Evolutionary conservation across 129 eudicot species (phyloP).

Genomic region (Lonicera japonica): DNA sequence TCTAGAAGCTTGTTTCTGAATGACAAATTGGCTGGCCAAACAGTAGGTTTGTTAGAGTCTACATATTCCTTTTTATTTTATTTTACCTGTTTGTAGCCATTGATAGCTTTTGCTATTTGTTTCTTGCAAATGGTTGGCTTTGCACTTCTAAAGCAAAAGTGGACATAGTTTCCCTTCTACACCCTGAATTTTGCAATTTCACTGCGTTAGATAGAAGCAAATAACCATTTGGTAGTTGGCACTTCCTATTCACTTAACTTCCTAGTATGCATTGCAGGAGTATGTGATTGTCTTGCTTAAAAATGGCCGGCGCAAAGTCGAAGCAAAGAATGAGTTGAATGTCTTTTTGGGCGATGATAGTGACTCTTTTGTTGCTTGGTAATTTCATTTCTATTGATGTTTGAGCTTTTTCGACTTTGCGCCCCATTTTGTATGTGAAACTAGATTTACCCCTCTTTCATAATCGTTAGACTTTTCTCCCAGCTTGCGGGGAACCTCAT

Average conservation of each 20-base stretch:
- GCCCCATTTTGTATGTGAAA: no score
- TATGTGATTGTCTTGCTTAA: conserved; percentile 91
- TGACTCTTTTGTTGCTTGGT: conserved; percentile 80
- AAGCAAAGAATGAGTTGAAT: conserved; percentile 83
- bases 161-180: neutral
- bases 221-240: neutral
- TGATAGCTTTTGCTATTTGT: neutral
- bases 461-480: no score
- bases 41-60: no score
- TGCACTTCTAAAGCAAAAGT: neutral
- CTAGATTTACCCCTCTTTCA: no score
- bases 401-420: no score
- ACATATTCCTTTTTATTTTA: no score
- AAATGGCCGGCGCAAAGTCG: conserved; percentile 87
- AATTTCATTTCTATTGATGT: conserved; percentile 18
- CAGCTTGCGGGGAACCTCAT: no score
- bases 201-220: neutral
- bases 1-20: no score
- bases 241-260: conserved; percentile 8
- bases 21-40: no score
- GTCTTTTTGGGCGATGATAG: conserved; percentile 95
- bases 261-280: conserved; percentile 51
- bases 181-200: neutral
- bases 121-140: neutral
- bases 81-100: neutral